A percentile compares a stretch with the other conserved stretches of the same genome.
Evolutionary conservation across 768 basidiomycete species (phyloP).

Genomic region (Mycena olivaceomarginata): DNA sequence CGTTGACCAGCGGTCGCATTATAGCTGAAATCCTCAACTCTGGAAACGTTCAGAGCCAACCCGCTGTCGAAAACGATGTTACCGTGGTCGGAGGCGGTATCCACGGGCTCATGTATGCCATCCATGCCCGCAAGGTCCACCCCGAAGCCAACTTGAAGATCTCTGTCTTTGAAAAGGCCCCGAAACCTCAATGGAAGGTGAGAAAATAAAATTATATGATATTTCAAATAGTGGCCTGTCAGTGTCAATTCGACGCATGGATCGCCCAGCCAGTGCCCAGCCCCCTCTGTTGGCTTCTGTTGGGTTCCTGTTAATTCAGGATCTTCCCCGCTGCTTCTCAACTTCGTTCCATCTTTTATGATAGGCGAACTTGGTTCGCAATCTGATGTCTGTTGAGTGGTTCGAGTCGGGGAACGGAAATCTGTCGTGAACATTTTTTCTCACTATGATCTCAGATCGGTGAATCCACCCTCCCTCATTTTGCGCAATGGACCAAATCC

Average conservation of each 20-base stretch:
- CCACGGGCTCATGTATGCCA: constrained; percentile 29
- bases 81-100: constrained; percentile 34
- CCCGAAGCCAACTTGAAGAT: constrained; percentile 34
- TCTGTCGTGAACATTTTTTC: background rate
- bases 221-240: too few relatives aligned
- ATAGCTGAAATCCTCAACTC: constrained; percentile 21
- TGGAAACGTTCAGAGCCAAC: constrained; percentile 18
- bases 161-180: constrained; percentile 29
- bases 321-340: too few relatives aligned
- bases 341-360: too few relatives aligned
- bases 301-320: too few relatives aligned
- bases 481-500: constrained; percentile 36
- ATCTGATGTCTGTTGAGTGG: background rate
- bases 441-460: constrained; percentile 22
- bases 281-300: too few relatives aligned
- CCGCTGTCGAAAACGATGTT: constrained; percentile 24
- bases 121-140: constrained; percentile 18
- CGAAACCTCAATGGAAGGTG: constrained; percentile 31
- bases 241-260: too few relatives aligned
- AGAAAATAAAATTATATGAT: background rate
- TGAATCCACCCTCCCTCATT: constrained; percentile 41
- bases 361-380: too few relatives aligned
- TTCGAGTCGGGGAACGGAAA: background rate
- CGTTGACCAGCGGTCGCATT: background rate
- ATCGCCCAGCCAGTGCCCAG: too few relatives aligned